Percentiles rank a stretch among this genome's conserved stretches.
Conservation (phyloP, 331 rosid species). For the Quercus lobata region DNA sequence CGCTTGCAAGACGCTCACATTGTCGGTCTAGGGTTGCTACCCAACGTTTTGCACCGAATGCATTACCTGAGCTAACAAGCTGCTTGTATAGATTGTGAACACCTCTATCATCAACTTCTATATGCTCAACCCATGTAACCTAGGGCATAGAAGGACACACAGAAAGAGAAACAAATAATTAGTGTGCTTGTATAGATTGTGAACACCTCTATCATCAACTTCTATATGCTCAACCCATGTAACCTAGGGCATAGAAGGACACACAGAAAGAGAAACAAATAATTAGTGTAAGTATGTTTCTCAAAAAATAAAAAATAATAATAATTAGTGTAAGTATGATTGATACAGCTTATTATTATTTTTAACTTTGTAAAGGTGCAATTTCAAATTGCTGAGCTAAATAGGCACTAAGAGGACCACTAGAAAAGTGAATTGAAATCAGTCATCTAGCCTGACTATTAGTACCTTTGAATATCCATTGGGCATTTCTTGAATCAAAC, state of each 20-base stretch:
- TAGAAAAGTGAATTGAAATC: background rate
- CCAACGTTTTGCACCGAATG: slow-evolving; percentile 97
- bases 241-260: slow-evolving; percentile 34
- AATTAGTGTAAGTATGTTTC: background rate
- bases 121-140: slow-evolving; percentile 97
- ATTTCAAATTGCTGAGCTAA: no score
- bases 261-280: no score
- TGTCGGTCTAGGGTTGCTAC: slow-evolving; percentile 84
- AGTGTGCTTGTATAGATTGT: slow-evolving; percentile 66
- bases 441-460: background rate
- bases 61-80: slow-evolving; percentile 81
- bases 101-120: slow-evolving; percentile 90
- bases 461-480: slow-evolving; percentile 90
- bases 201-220: slow-evolving; percentile 93
- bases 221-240: slow-evolving; percentile 97
- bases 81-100: slow-evolving; percentile 87
- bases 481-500: slow-evolving; percentile 96
- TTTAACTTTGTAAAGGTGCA: no score
- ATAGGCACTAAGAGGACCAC: background rate
- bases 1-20: slow-evolving; percentile 96
- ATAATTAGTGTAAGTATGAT: no score
- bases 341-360: no score
- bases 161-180: no score
- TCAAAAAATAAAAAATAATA: background rate
- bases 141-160: background rate